Base-by-base conservation (phyloP, 495 filamentous ascomycete species). In the Trichoderma orchidacearum region DNA sequence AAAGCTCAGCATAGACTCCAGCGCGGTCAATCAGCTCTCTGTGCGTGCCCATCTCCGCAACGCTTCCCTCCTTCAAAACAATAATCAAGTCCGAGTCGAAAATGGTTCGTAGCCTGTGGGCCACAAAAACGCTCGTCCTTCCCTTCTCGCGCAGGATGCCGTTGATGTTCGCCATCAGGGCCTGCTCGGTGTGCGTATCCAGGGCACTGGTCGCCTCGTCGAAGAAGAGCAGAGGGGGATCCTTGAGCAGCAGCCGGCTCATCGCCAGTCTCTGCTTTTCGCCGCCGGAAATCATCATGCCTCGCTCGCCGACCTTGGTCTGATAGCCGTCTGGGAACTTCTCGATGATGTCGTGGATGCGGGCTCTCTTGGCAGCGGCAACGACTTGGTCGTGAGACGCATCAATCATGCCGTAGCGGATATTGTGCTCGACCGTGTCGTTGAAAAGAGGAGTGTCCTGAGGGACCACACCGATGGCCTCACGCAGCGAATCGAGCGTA, bases 391-490 rank as follows among this genome's bases (percentile, higher is more conserved):
- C 90, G 7, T 75, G 72, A 0, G 85, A 75, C 2, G 93, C 92
- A 45, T 84, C 80, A 59, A 97, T 77, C 58, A 87, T 81, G n/a
- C 94, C 93, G 67, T 98, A 98, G 58, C 80, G 84, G 64, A 98
- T 96, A 66, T 98, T 98, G 62, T 96, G 88, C 62, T 86, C 85
- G 48, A 98, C 90, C 0, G 89, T 90, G 66, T 95, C 87, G 66
- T 98, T 98, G 72, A 98, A 97, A 2, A 98, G 72, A 3, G 94
- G 91, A 0, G 93, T 97, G 66, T 97, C 94, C 68, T 98, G 94
- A 2, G 94, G 93, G 1, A 98, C 93, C 5, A 98, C 93, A 18
- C 94, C 93, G 65, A 98, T 96, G 2, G 85, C 74, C 64, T 83
- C 84, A 18, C 93, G 82, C 7, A 98, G 72, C 29, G 88, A 93